phyloP scores from a whole-genome alignment of 192 early-diverging fungal genomes.

The Tieghemiomyces parasiticus region DNA sequence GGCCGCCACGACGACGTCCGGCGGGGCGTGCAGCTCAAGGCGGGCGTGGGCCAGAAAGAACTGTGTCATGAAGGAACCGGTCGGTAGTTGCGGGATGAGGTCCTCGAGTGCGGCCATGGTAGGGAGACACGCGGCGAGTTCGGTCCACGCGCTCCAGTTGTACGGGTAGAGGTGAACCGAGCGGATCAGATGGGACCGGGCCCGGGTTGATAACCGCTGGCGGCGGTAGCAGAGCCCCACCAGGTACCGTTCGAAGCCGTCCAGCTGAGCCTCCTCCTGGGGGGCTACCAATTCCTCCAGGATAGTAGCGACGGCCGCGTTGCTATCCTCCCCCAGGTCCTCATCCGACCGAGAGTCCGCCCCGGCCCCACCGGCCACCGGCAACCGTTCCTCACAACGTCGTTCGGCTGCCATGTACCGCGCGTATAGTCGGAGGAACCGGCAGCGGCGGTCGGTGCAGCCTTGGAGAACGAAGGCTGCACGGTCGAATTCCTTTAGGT shows the following conservation, averaged over 20 bases:
- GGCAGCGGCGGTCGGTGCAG: conserved; percentile 29
- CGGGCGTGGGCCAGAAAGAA: conserved; percentile 41
- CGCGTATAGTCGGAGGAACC: conserved; percentile 69
- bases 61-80: conserved; percentile 24
- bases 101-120: conserved; percentile 16
- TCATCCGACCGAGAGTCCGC: not conserved
- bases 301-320: conserved; percentile 18
- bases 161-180: conserved; percentile 58
- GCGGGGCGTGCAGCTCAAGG: conserved; percentile 29
- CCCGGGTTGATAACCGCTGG: conserved; percentile 21
- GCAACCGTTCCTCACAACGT: conserved; percentile 7
- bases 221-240: conserved; percentile 16
- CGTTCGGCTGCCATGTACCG: conserved; percentile 44
- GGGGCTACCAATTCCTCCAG: conserved; percentile 18
- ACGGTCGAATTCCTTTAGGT: conserved; percentile 54
- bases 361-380: not conserved
- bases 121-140: conserved; percentile 40
- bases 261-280: conserved; percentile 12
- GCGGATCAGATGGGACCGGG: conserved; percentile 36
- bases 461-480: conserved; percentile 33
- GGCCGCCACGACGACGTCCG: conserved; percentile 14
- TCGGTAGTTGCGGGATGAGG: conserved; percentile 12
- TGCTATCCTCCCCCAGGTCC: not conserved
- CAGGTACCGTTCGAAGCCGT: conserved; percentile 24
- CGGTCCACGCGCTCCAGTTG: conserved; percentile 90